Evolutionary conservation across 1,284 basidiomycete species (phyloP).

Genomic region (Boletus mariae): DNA sequence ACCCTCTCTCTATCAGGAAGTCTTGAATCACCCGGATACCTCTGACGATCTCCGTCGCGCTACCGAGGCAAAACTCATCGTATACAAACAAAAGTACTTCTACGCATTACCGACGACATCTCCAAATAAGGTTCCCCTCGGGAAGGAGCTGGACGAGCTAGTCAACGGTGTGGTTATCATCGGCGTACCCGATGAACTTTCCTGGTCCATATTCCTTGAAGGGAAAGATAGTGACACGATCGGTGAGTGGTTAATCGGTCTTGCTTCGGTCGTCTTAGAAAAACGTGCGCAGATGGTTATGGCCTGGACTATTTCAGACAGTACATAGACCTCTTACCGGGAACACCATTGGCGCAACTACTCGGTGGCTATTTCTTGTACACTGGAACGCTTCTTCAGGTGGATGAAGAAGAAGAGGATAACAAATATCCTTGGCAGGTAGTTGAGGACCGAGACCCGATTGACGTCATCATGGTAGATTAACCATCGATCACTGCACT

Average conservation of each 20-base stretch:
- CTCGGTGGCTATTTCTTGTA: constrained; percentile 69
- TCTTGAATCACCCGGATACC: constrained; percentile 74
- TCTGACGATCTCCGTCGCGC: constrained; percentile 66
- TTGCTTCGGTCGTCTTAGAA: not conserved
- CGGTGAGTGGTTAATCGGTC: constrained; percentile 43
- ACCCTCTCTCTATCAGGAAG: constrained; percentile 65
- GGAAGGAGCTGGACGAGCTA: constrained; percentile 65
- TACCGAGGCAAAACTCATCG: constrained; percentile 70
- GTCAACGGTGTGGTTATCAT: constrained; percentile 73
- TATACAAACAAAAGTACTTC: constrained; percentile 57
- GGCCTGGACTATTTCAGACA: constrained; percentile 59
- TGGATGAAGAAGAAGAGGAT: constrained; percentile 41
- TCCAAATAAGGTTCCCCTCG: constrained; percentile 46
- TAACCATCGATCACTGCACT: not conserved
- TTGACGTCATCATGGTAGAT: constrained; percentile 54
- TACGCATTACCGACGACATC: constrained; percentile 49
- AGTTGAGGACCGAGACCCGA: constrained; percentile 40
- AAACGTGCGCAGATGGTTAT: constrained; percentile 52
- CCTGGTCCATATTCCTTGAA: constrained; percentile 81
- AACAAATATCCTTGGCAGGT: constrained; percentile 32
- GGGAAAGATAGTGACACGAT: constrained; percentile 68
- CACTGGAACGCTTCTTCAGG: constrained; percentile 47
- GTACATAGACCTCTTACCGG: constrained; percentile 71
- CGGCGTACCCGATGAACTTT: constrained; percentile 69
- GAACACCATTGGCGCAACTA: constrained; percentile 52